Conservation (phyloP, 1,284 basidiomycete species). For the Kwoniella shivajii region DNA sequence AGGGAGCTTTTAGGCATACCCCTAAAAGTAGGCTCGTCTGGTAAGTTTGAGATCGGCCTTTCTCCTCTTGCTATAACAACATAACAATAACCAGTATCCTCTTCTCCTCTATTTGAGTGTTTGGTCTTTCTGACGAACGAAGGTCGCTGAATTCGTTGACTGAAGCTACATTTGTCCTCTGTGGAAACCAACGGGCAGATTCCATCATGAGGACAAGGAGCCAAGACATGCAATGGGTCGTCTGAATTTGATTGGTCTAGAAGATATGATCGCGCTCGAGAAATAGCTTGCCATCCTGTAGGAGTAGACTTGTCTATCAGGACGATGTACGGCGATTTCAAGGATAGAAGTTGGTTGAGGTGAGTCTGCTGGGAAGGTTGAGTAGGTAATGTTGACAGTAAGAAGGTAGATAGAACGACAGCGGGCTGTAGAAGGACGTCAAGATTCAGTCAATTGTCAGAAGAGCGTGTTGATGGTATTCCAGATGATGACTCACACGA, state of each 20-base stretch:
- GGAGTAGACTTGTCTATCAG: slow-evolving; percentile 82
- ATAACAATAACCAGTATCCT: slow-evolving; percentile 86
- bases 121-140: slow-evolving; percentile 83
- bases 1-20: neutral
- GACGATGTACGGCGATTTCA: slow-evolving; percentile 59
- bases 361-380: slow-evolving; percentile 58
- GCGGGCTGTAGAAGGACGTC: slow-evolving; percentile 50
- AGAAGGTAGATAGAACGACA: slow-evolving; percentile 82
- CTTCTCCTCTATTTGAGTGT: slow-evolving; percentile 77
- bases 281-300: slow-evolving; percentile 76
- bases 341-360: slow-evolving; percentile 26
- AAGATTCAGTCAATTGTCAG: too few species aligned
- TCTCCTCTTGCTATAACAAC: slow-evolving; percentile 80
- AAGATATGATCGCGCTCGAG: slow-evolving; percentile 78
- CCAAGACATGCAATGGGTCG: slow-evolving; percentile 38
- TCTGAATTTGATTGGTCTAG: slow-evolving; percentile 54
- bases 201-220: slow-evolving; percentile 87
- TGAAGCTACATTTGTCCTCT: slow-evolving; percentile 72
- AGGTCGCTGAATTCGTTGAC: slow-evolving; percentile 83
- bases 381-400: slow-evolving; percentile 71
- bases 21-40: neutral
- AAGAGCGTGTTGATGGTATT: neutral
- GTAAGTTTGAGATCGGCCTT: slow-evolving; percentile 56
- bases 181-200: slow-evolving; percentile 70
- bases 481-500: neutral